Evolutionary conservation across 202 grass and related monocot genomes (phyloP).

Genomic region (Miscanthus sacchariflorus): DNA sequence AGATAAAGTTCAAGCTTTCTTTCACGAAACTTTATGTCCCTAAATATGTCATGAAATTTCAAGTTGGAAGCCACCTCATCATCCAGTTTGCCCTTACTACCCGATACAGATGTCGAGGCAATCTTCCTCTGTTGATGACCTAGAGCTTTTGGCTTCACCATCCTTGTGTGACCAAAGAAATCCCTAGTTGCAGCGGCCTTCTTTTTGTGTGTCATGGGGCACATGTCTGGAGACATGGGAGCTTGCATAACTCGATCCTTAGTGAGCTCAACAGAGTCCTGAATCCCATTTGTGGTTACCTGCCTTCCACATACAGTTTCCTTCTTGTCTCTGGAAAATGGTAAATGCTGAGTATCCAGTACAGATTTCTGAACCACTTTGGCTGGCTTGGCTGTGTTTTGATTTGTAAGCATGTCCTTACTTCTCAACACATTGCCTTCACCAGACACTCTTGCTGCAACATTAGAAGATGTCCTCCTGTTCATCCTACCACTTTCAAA

Average conservation of each 20-base stretch:
- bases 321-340: constrained; percentile 16
- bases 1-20: constrained; percentile 40
- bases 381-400: background rate
- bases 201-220: background rate
- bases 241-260: constrained; percentile 13
- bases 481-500: constrained; percentile 40
- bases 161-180: constrained; percentile 30
- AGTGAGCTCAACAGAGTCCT: background rate
- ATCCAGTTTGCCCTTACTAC: constrained; percentile 40
- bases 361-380: constrained; percentile 25
- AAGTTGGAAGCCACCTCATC: constrained; percentile 20
- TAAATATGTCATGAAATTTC: constrained; percentile 44
- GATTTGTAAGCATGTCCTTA: constrained; percentile 26
- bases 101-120: background rate
- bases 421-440: background rate
- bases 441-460: background rate
- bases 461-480: background rate
- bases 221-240: constrained; percentile 2
- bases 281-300: background rate
- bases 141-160: constrained; percentile 27
- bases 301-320: background rate
- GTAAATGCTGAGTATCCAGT: constrained; percentile 24
- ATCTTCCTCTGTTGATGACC: constrained; percentile 4
- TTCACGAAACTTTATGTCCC: constrained; percentile 27
- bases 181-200: constrained; percentile 2